Evolutionary conservation across 2,329 filamentous ascomycete genomes (phyloP), one percentile per base, ranked within the genome.

Genomic region (Colletotrichum sp.): DNA sequence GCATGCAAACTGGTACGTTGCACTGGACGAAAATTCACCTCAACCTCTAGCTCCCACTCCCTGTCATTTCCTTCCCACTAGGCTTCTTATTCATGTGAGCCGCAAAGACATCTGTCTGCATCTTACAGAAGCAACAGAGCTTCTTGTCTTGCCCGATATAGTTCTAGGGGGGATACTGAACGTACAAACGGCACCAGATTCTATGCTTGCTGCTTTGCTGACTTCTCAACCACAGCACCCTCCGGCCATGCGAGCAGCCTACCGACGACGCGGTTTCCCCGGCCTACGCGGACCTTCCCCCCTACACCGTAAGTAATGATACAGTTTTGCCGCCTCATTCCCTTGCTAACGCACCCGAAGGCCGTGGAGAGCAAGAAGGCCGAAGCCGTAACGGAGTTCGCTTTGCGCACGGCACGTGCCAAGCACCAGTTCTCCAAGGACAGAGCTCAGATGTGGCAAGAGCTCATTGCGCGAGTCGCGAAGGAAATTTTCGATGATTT

Each of bases 291-390:
- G 44, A 49, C 6, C 44, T 49, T 0, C 44, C 44, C 0, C 0
- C 44, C 11, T 49, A 49, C 19, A 1, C 39, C 5, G 19, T 22
- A 22, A 22, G n/a, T 52, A 22, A 13, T 52, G 44, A 52, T 13
- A 8, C 2, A 0, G 44, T 8, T 49, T 22, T 52, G n/a, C n/a
- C 2, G 6, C n/a, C 44, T 22, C 6, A 0, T 13, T 0, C 44
- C n/a, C n/a, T 22, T 11, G 44, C 44, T 52, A 22, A 52, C 11
- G n/a, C 44, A 22, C 44, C 11, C 6, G 4, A 52, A 52, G 19
- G 3, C n/a, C 11, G n/a, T 22, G 11, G 44, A 52, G 12, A 22
- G 11, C n/a, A 13, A 52, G 44, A 52, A 52, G 6, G n/a, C 11
- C n/a, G 44, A n/a, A 8, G 44, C 22, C n/a, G 11, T 8, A 2